Base-by-base conservation (phyloP, 2,329 filamentous ascomycete species). In the Verticillium zaregamsianum region DNA sequence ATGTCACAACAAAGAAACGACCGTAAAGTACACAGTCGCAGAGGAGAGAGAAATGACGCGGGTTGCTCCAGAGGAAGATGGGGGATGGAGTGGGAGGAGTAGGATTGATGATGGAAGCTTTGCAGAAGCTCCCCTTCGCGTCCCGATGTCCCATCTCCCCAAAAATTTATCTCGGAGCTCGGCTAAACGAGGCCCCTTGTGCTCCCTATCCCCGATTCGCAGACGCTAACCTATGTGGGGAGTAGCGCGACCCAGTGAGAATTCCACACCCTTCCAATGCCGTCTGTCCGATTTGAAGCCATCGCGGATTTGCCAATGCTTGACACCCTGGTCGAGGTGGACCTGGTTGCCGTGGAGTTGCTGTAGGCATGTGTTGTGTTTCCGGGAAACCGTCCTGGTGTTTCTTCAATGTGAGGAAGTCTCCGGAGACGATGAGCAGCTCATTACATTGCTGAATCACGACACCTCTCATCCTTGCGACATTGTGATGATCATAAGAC, bases 141-240 rank as follows among this genome's bases (percentile, higher is more conserved):
- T 59, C 57, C 55, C 52, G 57, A 59, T 59, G 60, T 59, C 62
- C 66, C 62, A 57, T 66, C 68, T 64, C 69, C 71, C 71, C 70
- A 76, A 78, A 74, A 78, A 78, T 74, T 77, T 74, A 75, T 73
- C 68, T 71, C 72, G 70, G 74, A 71, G 69, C 63, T 76, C 76
- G 76, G 75, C 68, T 75, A 78, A 77, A 77, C 71, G 70, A 73
- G 71, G 70, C 67, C 69, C 67, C 68, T 72, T 63, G 57, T 61
- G 59, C 60, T 61, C 40, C 54, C 57, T 49, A 55, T 59, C 66
- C 66, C 70, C 67, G 68, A 37, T 67, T 63, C 52, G 57, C 64
- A 37, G 17, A 61, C 64, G 68, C 73, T 76, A 77, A 66, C 3
- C 73, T 67, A 0, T 58, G 69, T 66, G 1, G 0, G 68, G 68